Base-by-base conservation (phyloP, 805 yeast genomes). In the Clavispora santaluciae region DNA sequence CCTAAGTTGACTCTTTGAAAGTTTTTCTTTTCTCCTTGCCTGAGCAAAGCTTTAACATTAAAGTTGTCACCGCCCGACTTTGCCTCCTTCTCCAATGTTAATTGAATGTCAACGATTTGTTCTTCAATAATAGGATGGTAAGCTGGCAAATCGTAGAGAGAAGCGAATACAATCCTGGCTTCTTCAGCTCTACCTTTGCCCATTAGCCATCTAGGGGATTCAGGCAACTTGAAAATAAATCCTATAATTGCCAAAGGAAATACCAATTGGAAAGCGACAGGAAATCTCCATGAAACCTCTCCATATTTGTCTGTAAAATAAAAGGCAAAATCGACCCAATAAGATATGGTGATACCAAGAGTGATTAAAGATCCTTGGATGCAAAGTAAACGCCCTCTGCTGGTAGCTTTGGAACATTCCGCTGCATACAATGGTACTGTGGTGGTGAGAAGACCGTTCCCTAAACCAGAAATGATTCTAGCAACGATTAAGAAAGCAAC, bases 1-100 rank as follows among this genome's bases (percentile, higher is more conserved):
- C 72, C 75, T 26, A 76, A 61, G 49, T 63, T 56, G n/a, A 64
- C 56, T 45, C 81, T 61, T 40, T 75, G 80, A 56, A 75, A 73
- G 46, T 73, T 66, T 43, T 68, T 60, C 40, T 66, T 67, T 36
- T 65, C 59, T 25, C 75, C 78, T 42, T 67, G 70, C 9, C 55
- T 54, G 40, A 71, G 56, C 30, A 72, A 51, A n/a, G 53, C 48
- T 43, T 38, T 53, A 25, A 57, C 49, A 21, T 52, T 51, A 47
- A 62, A 48, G 16, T 49, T 43, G 28, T 57, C 57, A 13, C 57
- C 52, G 10, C 59, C 53, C 25, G 48, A 44, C 25, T 41, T 41
- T 15, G 44, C 46, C 44, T 62, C 67, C 49, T 50, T 48, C 6
- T 39, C 50, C 24, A 61, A 48, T 21, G 63, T 49, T 7, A 44